Percentiles rank a stretch among this genome's conserved stretches.
These are phyloP conservation scores for Fusarium equiseti DNA, from an alignment of 2,329 filamentous ascomycete species.

Conservation along the genomic window DNA sequence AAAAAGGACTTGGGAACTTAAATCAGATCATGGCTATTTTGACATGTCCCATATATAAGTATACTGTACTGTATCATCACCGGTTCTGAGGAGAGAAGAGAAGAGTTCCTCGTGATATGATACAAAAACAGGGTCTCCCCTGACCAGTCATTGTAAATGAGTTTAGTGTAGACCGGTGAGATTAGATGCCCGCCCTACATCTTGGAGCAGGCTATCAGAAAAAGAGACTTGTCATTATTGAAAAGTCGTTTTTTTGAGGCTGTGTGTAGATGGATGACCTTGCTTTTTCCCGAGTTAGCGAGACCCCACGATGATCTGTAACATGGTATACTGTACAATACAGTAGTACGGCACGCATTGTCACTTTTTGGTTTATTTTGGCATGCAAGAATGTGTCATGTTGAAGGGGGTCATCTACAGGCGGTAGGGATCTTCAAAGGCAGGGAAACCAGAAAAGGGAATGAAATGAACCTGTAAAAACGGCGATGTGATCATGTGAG, in stretches of 20 bases:
- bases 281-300: neutral
- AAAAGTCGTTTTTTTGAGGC: conserved; percentile 5
- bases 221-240: conserved; percentile 22
- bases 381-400: conserved; percentile 14
- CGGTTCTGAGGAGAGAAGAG: neutral
- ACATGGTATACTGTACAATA: neutral
- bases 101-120: neutral
- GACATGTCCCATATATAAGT: neutral
- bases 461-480: conserved; percentile 16
- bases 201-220: neutral
- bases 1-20: neutral
- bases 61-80: neutral
- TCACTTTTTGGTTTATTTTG: neutral
- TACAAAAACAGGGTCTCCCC: neutral
- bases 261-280: neutral
- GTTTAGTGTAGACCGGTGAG: conserved; percentile 24
- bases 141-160: conserved; percentile 10
- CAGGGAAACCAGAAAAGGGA: neutral
- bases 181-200: neutral
- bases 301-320: conserved; percentile 3
- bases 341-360: neutral
- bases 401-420: neutral
- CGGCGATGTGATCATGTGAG: conserved; percentile 27
- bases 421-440: conserved; percentile 6
- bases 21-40: conserved; percentile 6